Evolutionary conservation across 2,329 filamentous ascomycete genomes (phyloP).

Genomic region (Cytospora chrysosperma): DNA sequence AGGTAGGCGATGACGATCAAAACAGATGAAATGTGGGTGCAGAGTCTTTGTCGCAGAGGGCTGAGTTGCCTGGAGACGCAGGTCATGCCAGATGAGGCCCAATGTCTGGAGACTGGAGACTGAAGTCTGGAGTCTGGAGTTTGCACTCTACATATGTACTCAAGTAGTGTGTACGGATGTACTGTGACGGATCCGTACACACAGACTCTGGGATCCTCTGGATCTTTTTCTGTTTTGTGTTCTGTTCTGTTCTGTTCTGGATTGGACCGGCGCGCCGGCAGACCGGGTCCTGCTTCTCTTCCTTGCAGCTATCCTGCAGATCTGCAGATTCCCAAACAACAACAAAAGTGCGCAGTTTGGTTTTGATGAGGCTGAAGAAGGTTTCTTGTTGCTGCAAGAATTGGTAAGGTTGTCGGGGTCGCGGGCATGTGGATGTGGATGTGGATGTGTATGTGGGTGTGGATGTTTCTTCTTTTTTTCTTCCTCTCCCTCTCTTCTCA

Average conservation of each 20-base stretch:
- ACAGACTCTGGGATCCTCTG: background rate
- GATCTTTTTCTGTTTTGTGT: background rate
- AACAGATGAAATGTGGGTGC: background rate
- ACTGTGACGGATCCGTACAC: too few relatives aligned
- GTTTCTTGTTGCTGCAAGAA: background rate
- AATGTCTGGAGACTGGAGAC: background rate
- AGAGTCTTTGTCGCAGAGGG: background rate
- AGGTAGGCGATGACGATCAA: background rate
- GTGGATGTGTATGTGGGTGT: conserved; percentile 4
- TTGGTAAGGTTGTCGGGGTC: too few relatives aligned
- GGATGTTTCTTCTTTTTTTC: too few relatives aligned
- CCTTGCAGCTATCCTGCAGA: background rate
- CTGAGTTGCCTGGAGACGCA: background rate
- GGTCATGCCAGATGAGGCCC: background rate
- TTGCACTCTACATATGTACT: too few relatives aligned
- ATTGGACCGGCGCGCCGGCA: background rate
- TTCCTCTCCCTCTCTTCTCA: too few relatives aligned
- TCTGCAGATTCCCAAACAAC: background rate
- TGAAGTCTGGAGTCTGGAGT: background rate
- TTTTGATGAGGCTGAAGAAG: conserved; percentile 10
- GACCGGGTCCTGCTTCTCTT: background rate
- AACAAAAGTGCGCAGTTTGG: conserved; percentile 5
- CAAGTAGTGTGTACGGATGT: too few relatives aligned
- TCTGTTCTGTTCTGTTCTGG: too few relatives aligned
- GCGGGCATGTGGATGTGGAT: too few relatives aligned